Conservation (phyloP, 106 monocot genomes). For the Dendrobium nobile region DNA sequence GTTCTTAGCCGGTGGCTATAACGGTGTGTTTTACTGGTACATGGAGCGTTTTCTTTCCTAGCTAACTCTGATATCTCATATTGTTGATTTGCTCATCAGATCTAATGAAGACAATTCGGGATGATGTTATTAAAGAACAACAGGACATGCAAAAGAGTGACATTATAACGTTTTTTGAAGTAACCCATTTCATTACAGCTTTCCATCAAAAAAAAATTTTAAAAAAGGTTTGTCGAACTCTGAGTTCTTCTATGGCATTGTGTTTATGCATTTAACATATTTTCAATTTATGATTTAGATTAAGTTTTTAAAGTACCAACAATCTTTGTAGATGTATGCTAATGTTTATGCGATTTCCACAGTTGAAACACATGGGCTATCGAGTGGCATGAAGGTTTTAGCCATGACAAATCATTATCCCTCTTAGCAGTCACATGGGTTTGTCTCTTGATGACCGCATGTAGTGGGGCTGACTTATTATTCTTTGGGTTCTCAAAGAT, state of each 20-base stretch:
- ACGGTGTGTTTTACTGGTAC: conserved; percentile 38
- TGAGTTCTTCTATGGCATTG: neutral
- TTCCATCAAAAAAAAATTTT: conserved; percentile 63
- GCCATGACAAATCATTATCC: too few species aligned
- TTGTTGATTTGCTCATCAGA: conserved; percentile 41
- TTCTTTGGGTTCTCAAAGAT: neutral
- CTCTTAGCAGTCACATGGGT: too few species aligned
- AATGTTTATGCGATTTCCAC: neutral
- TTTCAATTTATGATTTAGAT: neutral
- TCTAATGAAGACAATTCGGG: conserved; percentile 75
- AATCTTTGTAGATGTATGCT: neutral
- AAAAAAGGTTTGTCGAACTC: conserved; percentile 35
- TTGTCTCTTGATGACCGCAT: too few species aligned
- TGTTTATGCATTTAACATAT: neutral
- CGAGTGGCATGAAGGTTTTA: too few species aligned
- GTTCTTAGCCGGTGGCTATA: conserved; percentile 78
- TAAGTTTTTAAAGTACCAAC: neutral
- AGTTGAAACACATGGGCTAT: neutral
- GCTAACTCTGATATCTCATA: neutral
- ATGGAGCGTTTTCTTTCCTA: neutral
- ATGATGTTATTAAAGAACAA: conserved; percentile 74
- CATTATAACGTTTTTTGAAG: conserved; percentile 64
- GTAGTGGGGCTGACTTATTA: neutral
- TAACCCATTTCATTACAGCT: conserved; percentile 59
- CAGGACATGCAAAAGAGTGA: conserved; percentile 65